A percentile compares a stretch with the other conserved stretches of the same genome.
These are phyloP conservation scores for Leptomonas seymouri DNA, from an alignment of 208 protist genomes.

Conservation along the genomic window DNA sequence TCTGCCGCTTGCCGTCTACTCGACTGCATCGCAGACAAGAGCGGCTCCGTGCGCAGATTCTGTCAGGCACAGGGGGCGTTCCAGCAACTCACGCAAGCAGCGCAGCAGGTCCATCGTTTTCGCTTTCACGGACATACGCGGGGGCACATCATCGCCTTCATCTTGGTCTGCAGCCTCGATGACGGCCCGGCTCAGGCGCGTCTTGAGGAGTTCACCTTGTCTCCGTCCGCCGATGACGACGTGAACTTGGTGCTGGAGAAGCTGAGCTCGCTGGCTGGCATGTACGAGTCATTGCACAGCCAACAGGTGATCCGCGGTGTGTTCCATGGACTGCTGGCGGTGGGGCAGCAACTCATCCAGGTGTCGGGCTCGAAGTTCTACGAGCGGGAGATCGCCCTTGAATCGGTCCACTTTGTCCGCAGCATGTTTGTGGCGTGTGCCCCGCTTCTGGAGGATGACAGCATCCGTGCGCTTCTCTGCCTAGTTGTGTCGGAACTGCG, in stretches of 20 bases:
- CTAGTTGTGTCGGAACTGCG: slow-evolving; percentile 40
- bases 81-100: slow-evolving; percentile 17
- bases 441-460: slow-evolving; percentile 42
- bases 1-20: slow-evolving; percentile 58
- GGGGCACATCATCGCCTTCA: slow-evolving; percentile 51
- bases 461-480: slow-evolving; percentile 36
- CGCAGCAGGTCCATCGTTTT: slow-evolving; percentile 22
- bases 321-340: slow-evolving; percentile 34
- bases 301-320: slow-evolving; percentile 43
- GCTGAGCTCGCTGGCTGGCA: slow-evolving; percentile 37
- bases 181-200: slow-evolving; percentile 16
- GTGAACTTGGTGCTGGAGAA: slow-evolving; percentile 43
- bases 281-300: slow-evolving; percentile 50
- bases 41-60: slow-evolving; percentile 27
- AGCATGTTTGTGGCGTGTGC: slow-evolving; percentile 55
- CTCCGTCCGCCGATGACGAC: slow-evolving; percentile 9
- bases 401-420: slow-evolving; percentile 42
- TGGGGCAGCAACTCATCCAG: slow-evolving; percentile 32
- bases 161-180: slow-evolving; percentile 41
- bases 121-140: slow-evolving; percentile 40
- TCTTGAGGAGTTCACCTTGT: slow-evolving; percentile 13
- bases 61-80: slow-evolving; percentile 24
- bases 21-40: slow-evolving; percentile 52
- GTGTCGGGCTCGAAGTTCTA: slow-evolving; percentile 32
- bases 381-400: slow-evolving; percentile 43